These are phyloP conservation scores for Trichoderma simmonsii DNA, from an alignment of 2,329 filamentous ascomycete genomes.

Conservation along the genomic window DNA sequence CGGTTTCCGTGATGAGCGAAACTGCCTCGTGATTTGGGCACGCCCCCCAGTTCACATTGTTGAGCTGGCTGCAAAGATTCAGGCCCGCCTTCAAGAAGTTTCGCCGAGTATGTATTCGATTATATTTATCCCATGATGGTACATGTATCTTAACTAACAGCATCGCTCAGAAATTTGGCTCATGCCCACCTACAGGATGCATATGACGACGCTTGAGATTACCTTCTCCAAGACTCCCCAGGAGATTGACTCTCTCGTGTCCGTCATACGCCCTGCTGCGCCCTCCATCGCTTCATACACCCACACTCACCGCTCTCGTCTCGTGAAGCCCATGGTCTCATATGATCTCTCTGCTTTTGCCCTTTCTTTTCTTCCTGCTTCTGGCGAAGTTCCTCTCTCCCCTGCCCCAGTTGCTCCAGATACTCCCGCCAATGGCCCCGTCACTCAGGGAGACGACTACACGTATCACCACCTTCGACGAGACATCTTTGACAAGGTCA, in stretches of 20 bases:
- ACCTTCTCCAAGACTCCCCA: conserved; percentile 71
- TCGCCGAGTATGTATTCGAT: conserved; percentile 62
- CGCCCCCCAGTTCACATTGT: conserved; percentile 72
- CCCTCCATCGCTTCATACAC: conserved; percentile 64
- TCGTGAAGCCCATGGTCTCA: conserved; percentile 78
- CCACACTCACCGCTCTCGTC: conserved; percentile 62
- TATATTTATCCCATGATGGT: not conserved
- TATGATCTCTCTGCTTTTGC: conserved; percentile 85
- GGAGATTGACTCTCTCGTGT: conserved; percentile 64
- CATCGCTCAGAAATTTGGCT: conserved; percentile 55
- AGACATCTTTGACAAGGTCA: conserved; percentile 66
- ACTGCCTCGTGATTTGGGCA: conserved; percentile 88
- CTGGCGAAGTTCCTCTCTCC: conserved; percentile 51
- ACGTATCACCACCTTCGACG: conserved; percentile 88
- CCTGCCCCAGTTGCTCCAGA: conserved; percentile 41
- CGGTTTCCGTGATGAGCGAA: conserved; percentile 68
- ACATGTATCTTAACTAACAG: not conserved
- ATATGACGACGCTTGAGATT: conserved; percentile 82
- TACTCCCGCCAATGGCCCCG: conserved; percentile 24
- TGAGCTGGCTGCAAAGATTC: conserved; percentile 64
- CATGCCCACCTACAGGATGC: conserved; percentile 74
- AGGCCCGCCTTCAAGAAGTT: conserved; percentile 59
- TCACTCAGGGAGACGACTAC: conserved; percentile 60
- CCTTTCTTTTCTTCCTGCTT: conserved; percentile 79
- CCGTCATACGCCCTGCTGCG: conserved; percentile 54